Evolutionary conservation across 2,329 filamentous ascomycete genomes (phyloP).

Genomic region (Colletotrichum viniferum): DNA sequence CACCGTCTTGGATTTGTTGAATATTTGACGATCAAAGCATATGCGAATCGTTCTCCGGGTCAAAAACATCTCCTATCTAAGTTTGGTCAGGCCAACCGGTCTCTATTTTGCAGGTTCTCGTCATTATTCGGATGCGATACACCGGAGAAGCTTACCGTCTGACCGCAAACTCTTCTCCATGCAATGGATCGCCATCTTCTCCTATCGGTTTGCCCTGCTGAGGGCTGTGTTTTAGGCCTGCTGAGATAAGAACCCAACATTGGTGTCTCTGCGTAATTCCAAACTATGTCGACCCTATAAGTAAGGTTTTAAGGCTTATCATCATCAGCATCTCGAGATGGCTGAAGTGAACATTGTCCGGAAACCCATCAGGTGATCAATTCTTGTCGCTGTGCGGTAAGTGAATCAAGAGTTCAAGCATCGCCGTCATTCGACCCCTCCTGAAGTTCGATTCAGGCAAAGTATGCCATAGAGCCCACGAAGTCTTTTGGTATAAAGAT

Average conservation of each 20-base stretch:
- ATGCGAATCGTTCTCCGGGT: too few species aligned
- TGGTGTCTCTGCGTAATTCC: not conserved
- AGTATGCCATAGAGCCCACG: too few species aligned
- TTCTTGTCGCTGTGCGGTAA: accelerated
- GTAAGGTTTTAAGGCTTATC: accelerated
- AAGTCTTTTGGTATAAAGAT: too few species aligned
- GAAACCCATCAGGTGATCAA: accelerated
- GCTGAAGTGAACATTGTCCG: not conserved
- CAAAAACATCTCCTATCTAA: too few species aligned
- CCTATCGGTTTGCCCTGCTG: accelerated
- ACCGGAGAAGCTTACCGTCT: accelerated
- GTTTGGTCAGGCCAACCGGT: too few species aligned
- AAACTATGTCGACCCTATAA: too few species aligned
- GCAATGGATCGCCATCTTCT: not conserved
- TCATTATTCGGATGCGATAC: accelerated
- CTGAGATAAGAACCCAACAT: too few species aligned
- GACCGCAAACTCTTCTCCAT: not conserved
- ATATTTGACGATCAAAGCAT: not conserved
- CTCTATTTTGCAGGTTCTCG: not conserved
- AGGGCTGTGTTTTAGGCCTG: too few species aligned
- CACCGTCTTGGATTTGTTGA: accelerated
- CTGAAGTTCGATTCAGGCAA: too few species aligned
- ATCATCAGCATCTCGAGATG: not conserved
- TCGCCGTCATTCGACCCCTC: too few species aligned
- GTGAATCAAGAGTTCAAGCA: not conserved